Conservation (phyloP, 164 flowering plant genomes). For the Amborella trichopoda region DNA sequence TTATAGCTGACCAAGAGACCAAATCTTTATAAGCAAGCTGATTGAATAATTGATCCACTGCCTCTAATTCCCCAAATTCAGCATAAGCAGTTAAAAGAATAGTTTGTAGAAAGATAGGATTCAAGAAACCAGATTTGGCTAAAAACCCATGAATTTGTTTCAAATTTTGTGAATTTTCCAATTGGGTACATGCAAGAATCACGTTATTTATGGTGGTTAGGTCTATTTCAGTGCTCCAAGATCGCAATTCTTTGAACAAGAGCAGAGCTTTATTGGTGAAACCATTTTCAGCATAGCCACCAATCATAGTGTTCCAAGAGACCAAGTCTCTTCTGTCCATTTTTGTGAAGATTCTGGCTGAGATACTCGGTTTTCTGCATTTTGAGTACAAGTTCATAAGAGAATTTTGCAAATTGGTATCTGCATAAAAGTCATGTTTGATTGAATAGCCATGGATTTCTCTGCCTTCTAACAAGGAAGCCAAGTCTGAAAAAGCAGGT, state of each 20-base stretch:
- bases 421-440: conserved; percentile 14
- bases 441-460: conserved; percentile 41
- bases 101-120: conserved; percentile 27
- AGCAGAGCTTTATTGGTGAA: conserved; percentile 21
- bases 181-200: conserved; percentile 17
- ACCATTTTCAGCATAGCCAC: conserved; percentile 29
- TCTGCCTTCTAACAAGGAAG: conserved; percentile 29
- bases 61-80: conserved; percentile 25
- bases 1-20: conserved; percentile 54
- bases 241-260: conserved; percentile 19
- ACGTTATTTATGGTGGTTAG: conserved; percentile 20
- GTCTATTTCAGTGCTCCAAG: conserved; percentile 15
- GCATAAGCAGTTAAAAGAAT: conserved; percentile 41
- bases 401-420: conserved; percentile 35
- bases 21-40: conserved; percentile 31
- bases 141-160: conserved; percentile 23
- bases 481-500: conserved; percentile 42
- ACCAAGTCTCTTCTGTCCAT: conserved; percentile 27
- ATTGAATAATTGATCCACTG: conserved; percentile 24
- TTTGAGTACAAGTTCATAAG: conserved; percentile 45
- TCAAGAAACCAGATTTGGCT: conserved; percentile 28
- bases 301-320: conserved; percentile 50
- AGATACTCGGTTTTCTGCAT: conserved; percentile 22
- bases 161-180: conserved; percentile 21
- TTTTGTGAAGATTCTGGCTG: conserved; percentile 25